Evolutionary conservation across 768 basidiomycete genomes (phyloP).

Genomic region (Paxillus involutus): DNA sequence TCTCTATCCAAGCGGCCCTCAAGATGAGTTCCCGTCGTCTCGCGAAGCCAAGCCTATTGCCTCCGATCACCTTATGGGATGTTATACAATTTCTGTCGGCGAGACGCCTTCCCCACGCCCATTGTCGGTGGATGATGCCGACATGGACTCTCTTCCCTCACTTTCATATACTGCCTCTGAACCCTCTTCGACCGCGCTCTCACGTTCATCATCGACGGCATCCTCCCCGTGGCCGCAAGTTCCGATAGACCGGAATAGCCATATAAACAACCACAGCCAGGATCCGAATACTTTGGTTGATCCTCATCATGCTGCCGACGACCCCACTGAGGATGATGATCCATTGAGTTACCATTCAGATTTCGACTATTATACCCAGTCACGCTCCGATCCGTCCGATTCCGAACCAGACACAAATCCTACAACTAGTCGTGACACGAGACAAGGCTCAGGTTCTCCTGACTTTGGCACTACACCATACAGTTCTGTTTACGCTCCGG

Average conservation of each 20-base stretch:
- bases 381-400: constrained; percentile 31
- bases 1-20: neutral
- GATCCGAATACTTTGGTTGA: constrained; percentile 1
- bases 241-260: constrained; percentile 18
- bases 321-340: constrained; percentile 25
- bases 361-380: constrained; percentile 36
- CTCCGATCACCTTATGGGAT: constrained; percentile 1
- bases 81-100: constrained; percentile 11
- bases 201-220: constrained; percentile 42
- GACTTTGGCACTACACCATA: constrained; percentile 15
- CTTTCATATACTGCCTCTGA: constrained; percentile 33
- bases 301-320: constrained; percentile 6
- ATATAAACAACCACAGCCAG: constrained; percentile 14
- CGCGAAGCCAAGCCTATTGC: constrained; percentile 8
- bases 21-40: constrained; percentile 6
- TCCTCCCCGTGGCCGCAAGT: constrained; percentile 31
- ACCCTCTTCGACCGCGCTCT: constrained; percentile 37
- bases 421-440: constrained; percentile 1
- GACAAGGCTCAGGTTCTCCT: constrained; percentile 9
- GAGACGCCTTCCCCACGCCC: constrained; percentile 23
- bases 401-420: constrained; percentile 22
- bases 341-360: constrained; percentile 36
- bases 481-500: constrained; percentile 21
- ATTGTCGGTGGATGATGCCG: constrained; percentile 23
- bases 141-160: constrained; percentile 33